phyloP scores from a whole-genome alignment of 2,329 filamentous ascomycete species.

The Ascochyta lentis region DNA sequence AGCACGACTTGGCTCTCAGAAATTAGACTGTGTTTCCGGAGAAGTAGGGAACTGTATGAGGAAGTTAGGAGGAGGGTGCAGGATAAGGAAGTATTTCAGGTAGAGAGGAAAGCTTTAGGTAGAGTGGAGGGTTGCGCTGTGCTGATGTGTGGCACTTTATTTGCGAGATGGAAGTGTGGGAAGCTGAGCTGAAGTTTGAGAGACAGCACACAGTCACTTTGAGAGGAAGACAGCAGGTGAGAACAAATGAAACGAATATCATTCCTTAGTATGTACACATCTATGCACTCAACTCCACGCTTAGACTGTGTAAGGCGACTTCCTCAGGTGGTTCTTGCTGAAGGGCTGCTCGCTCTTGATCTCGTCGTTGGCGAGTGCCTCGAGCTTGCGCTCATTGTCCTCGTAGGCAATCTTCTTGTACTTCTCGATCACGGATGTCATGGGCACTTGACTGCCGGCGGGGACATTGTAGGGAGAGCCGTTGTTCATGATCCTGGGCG shows the following conservation, averaged over 20 bases:
- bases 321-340: conserved; percentile 29
- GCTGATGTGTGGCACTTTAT: too few species aligned
- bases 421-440: conserved; percentile 67
- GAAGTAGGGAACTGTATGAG: too few species aligned
- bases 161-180: neutral
- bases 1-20: too few species aligned
- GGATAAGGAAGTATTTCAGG: neutral
- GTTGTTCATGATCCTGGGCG: conserved; percentile 65
- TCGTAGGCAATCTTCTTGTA: conserved; percentile 65
- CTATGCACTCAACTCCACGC: neutral
- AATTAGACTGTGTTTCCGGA: too few species aligned
- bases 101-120: too few species aligned
- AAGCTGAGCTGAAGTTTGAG: neutral
- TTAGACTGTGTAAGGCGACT: conserved; percentile 28
- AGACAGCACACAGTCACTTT: neutral
- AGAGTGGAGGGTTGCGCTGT: too few species aligned
- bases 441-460: conserved; percentile 65
- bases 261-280: conserved; percentile 33
- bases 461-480: conserved; percentile 69
- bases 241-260: conserved; percentile 31
- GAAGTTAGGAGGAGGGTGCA: neutral
- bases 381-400: conserved; percentile 63
- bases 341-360: conserved; percentile 46
- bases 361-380: conserved; percentile 44
- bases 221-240: neutral